Conservation (phyloP, 2,329 filamentous ascomycete species). For the Diaporthe ampelina region DNA sequence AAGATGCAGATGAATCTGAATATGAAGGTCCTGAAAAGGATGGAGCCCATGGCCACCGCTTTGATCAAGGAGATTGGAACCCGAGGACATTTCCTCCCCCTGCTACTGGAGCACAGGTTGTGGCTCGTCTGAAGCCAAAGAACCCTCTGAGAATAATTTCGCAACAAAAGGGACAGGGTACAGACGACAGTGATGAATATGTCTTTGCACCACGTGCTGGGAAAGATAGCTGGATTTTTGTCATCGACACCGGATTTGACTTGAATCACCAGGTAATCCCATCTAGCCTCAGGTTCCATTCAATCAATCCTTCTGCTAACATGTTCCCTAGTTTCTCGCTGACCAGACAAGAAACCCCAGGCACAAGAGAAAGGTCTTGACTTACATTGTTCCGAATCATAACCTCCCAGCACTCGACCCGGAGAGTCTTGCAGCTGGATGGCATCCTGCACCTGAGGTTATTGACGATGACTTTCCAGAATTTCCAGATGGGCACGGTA, state of each 20-base stretch:
- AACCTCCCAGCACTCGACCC: background rate
- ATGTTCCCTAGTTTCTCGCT: background rate
- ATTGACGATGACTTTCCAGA: conserved; percentile 10
- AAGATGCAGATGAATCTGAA: background rate
- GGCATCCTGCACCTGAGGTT: background rate
- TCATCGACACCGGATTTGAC: conserved; percentile 25
- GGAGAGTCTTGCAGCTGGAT: background rate
- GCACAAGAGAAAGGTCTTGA: background rate
- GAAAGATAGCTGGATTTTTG: conserved; percentile 22
- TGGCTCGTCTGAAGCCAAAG: background rate
- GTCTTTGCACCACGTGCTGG: conserved; percentile 1
- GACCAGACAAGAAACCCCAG: background rate
- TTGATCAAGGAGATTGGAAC: background rate
- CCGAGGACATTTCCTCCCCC: background rate
- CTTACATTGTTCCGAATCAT: conserved; percentile 21
- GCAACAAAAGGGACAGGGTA: conserved; percentile 24
- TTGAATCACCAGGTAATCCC: conserved; percentile 20
- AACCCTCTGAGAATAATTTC: conserved; percentile 16
- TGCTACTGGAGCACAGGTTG: background rate
- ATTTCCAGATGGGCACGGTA: background rate
- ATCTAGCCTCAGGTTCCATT: background rate
- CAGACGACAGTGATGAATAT: background rate
- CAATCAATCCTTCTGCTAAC: background rate
- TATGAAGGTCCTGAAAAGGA: no score
- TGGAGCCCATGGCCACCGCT: no score